These are phyloP conservation scores for Schizonepeta tenuifolia DNA, from an alignment of 257 asterid species.

Conservation along the genomic window DNA sequence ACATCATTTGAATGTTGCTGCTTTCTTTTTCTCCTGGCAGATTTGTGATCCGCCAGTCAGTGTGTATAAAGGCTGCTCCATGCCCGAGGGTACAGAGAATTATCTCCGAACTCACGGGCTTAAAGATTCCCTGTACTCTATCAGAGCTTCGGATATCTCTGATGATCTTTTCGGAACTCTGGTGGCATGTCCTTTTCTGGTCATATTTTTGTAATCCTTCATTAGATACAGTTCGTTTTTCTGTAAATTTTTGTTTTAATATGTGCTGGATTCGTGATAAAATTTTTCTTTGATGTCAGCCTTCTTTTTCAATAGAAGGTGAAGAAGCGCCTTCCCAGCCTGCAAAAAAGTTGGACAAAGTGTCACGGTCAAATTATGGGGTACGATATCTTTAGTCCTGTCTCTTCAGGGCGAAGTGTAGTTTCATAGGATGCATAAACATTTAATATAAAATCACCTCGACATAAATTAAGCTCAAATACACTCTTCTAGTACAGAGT, in stretches of 20 bases:
- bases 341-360: constrained; percentile 53
- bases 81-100: constrained; percentile 91
- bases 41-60: constrained; percentile 91
- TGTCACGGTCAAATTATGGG: constrained; percentile 56
- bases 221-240: not conserved
- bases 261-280: constrained; percentile 6
- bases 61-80: constrained; percentile 77
- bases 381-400: constrained; percentile 44
- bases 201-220: constrained; percentile 12
- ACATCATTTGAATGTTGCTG: not conserved
- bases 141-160: constrained; percentile 81
- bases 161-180: constrained; percentile 83
- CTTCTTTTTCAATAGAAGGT: constrained; percentile 62
- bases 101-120: constrained; percentile 79
- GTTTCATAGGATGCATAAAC: not conserved
- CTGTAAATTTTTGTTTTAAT: not conserved
- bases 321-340: constrained; percentile 58
- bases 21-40: constrained; percentile 46
- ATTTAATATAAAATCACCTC: not conserved
- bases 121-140: constrained; percentile 76
- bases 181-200: constrained; percentile 77
- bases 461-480: not conserved
- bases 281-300: constrained; percentile 34
- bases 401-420: constrained; percentile 9
- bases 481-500: no score